Conservation (phyloP, 208 protist species). For the Crithidia bombi region DNA sequence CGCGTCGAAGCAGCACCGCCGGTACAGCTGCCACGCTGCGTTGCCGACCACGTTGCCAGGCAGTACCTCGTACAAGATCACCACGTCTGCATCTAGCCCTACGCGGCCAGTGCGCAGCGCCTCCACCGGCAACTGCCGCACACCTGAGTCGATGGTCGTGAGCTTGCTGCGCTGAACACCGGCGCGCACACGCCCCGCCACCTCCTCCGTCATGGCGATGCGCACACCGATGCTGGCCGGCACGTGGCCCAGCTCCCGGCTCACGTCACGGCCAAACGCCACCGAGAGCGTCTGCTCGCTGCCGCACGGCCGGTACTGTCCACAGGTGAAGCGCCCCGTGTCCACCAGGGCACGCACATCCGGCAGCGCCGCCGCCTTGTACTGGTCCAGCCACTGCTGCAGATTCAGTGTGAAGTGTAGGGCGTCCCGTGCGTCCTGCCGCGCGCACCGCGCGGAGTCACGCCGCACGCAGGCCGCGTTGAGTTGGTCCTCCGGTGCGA, state of each 20-base stretch:
- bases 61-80: slow-evolving; percentile 39
- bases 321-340: slow-evolving; percentile 23
- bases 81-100: slow-evolving; percentile 19
- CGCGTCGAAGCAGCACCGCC: slow-evolving; percentile 24
- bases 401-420: slow-evolving; percentile 28
- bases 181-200: slow-evolving; percentile 38
- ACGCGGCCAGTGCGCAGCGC: slow-evolving; percentile 18
- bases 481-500: background rate
- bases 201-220: slow-evolving; percentile 45
- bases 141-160: too few relatives aligned
- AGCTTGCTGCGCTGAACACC: background rate
- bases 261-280: slow-evolving; percentile 33
- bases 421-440: slow-evolving; percentile 23
- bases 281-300: slow-evolving; percentile 28
- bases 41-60: slow-evolving; percentile 17
- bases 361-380: background rate
- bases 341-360: slow-evolving; percentile 31
- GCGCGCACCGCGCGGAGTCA: background rate
- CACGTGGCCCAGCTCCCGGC: slow-evolving; percentile 28
- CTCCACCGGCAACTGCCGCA: slow-evolving; percentile 38
- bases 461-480: background rate
- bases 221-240: slow-evolving; percentile 23
- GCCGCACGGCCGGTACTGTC: slow-evolving; percentile 19
- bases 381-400: slow-evolving; percentile 10
- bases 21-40: slow-evolving; percentile 34